Conservation (phyloP, 1,284 basidiomycete species). For the Ceratobasidium papillatum region DNA sequence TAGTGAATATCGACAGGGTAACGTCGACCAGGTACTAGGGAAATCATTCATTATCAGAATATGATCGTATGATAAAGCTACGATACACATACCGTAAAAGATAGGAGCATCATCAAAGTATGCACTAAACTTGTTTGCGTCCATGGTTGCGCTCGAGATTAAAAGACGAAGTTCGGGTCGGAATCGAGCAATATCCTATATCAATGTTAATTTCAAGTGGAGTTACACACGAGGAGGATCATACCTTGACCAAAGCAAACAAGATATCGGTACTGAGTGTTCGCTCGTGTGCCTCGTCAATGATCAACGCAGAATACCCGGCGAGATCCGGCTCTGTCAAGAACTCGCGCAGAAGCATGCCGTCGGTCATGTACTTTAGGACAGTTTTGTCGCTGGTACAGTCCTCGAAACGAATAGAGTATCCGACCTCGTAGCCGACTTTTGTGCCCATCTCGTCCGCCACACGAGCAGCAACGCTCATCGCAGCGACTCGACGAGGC, state of each 20-base stretch:
- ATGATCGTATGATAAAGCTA: conserved; percentile 5
- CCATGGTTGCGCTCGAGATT: conserved; percentile 96
- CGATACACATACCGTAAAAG: conserved; percentile 75
- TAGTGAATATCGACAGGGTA: conserved; percentile 99
- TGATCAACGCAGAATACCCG: conserved; percentile 91
- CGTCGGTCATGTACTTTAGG: conserved; percentile 98
- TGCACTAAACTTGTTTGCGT: conserved; percentile 94
- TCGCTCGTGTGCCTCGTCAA: conserved; percentile 96
- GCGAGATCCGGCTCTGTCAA: conserved; percentile 94
- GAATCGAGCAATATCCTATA: conserved; percentile 94
- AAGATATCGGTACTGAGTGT: conserved; percentile 96
- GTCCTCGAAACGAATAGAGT: conserved; percentile 99
- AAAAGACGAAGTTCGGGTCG: conserved; percentile 89
- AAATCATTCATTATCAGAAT: conserved; percentile 19
- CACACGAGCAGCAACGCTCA: conserved; percentile 98
- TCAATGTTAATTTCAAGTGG: conserved; percentile 5
- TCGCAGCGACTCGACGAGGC: conserved; percentile 97
- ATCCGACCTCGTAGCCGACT: conserved; percentile 97
- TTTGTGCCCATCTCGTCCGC: conserved; percentile 98
- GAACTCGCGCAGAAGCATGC: conserved; percentile 96
- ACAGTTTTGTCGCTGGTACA: conserved; percentile 98
- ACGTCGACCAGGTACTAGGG: conserved; percentile 89
- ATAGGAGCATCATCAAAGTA: conserved; percentile 96
- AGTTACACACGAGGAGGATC: conserved; percentile 53
- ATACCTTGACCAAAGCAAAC: conserved; percentile 94